Evolutionary conservation across 73 alveolate genomes (phyloP).

Genomic region (Tetrahymena malaccensis): DNA sequence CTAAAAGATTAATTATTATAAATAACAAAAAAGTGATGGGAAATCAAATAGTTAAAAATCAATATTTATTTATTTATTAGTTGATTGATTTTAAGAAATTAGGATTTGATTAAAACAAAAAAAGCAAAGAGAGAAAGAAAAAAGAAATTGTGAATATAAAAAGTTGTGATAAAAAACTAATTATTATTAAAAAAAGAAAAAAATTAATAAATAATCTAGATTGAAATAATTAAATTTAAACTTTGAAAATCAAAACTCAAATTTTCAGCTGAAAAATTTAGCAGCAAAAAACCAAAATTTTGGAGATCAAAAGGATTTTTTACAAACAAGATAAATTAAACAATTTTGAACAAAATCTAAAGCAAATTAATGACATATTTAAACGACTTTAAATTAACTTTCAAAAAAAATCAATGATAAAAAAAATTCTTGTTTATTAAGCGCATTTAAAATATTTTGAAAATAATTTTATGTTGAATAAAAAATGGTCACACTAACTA

Average conservation of each 20-base stretch:
- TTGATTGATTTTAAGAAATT: not conserved
- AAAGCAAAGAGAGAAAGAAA: not conserved
- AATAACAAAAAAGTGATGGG: not conserved
- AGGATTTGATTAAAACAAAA: not conserved
- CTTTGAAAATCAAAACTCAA: not conserved
- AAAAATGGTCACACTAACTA: too few species aligned
- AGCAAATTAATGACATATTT: too few species aligned
- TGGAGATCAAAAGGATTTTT: not conserved
- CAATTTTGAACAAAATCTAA: too few species aligned
- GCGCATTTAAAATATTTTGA: too few species aligned
- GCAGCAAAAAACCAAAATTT: not conserved
- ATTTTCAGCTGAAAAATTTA: not conserved
- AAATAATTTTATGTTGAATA: too few species aligned
- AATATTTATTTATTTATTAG: not conserved
- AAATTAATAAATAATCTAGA: not conserved
- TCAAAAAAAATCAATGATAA: too few species aligned
- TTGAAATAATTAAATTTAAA: not conserved
- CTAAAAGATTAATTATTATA: not conserved
- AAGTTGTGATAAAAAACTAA: not conserved
- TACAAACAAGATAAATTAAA: too few species aligned
- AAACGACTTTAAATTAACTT: too few species aligned
- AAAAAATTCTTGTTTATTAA: too few species aligned
- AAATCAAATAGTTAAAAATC: not conserved
- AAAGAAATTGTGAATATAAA: not conserved
- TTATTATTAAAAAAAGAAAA: not conserved